Base-by-base conservation (phyloP, 257 asterid genomes). In the Solanum sejunctum region DNA sequence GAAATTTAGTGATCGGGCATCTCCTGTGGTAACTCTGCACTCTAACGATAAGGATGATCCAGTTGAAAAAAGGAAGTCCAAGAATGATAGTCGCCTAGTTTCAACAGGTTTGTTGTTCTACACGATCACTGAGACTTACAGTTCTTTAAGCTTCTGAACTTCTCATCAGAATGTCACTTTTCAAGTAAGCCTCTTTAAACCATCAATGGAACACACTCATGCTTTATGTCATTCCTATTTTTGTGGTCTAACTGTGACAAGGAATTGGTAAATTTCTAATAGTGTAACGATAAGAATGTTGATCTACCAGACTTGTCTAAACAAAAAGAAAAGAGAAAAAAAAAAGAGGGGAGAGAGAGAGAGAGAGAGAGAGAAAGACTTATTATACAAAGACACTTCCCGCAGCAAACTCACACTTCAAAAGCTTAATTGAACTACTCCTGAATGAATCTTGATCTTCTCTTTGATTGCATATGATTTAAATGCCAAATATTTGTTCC, bases 91-190 rank as follows among this genome's bases (percentile, higher is more conserved):
- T 56, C 63, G 39, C 69, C 84, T 41, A 75, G 82, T 69, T 81
- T 71, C 83, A 55, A 63, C 86, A 90, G 93, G 94, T 87, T 84
- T 43, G 77, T 66, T 70, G 6, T 58, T 15, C 55, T 17, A 66
- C 66, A 2, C 41, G 70, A 64, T 21, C n/a, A 5, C 23, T 57
- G 45, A 8, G 67, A 63, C 73, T 17, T 12, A 49, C 78, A 47
- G 73, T 72, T 17, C 17, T 41, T 7, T 7, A 67, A 39, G 56
- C 21, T 83, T n/a, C 36, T 1, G 12, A 47, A 85, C 7, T 56
- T 69, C 16, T 67, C 60, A 47, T 84, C 5, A 2, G 23, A 21
- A 58, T 43, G 49, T 61, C 72, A 60, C 20, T 15, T 60, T 57
- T 7, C 15, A 81, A 7, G 69, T 7, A 39, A 81, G 15, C 36